phyloP scores from a whole-genome alignment of 176 grass and related monocot species.

The Saccharum officinarum region DNA sequence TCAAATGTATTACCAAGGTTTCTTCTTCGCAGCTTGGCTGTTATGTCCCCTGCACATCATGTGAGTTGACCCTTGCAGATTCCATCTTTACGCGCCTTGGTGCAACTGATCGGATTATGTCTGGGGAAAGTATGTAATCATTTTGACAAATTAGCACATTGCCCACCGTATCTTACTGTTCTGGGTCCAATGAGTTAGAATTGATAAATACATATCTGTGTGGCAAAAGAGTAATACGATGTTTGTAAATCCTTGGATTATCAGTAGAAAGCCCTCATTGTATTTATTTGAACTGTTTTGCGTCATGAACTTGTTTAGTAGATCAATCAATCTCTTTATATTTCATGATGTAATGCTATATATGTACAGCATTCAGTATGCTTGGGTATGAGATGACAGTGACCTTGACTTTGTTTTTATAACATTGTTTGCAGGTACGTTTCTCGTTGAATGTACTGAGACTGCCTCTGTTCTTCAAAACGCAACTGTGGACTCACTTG shows the following conservation, averaged over 20 bases:
- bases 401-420: constrained; percentile 1
- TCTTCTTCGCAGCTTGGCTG: constrained; percentile 71
- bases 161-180: constrained; percentile 8
- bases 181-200: neutral
- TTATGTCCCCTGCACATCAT: constrained; percentile 81
- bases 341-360: neutral
- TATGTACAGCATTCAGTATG: neutral
- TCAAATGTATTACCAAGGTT: constrained; percentile 28
- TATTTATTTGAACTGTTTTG: neutral
- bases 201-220: neutral
- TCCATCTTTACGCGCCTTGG: constrained; percentile 93
- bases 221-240: neutral
- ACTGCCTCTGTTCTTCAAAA: constrained; percentile 85
- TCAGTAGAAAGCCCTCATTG: neutral
- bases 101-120: constrained; percentile 93
- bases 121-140: constrained; percentile 81
- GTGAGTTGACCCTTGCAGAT: constrained; percentile 69
- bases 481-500: constrained; percentile 89
- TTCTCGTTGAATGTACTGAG: constrained; percentile 89
- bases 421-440: constrained; percentile 64
- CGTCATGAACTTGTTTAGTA: neutral
- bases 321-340: neutral
- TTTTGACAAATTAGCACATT: constrained; percentile 1
- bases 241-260: constrained; percentile 7
- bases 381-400: constrained; percentile 4